Conservation (phyloP, 2,329 filamentous ascomycete species). For the Exophiala dermatitidis region DNA sequence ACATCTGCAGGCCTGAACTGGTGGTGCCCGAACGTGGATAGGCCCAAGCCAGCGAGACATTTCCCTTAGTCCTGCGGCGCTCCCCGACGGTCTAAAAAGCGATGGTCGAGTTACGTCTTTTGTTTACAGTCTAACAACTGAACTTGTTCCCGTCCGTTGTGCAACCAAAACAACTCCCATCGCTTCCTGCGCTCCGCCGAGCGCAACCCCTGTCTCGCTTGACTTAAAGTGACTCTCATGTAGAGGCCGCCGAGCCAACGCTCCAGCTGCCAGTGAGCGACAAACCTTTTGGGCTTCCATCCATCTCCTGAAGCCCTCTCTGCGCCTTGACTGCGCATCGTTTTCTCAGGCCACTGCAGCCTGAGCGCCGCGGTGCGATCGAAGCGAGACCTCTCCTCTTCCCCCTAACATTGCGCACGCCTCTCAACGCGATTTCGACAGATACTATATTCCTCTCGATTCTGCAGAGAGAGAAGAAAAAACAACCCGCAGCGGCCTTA, state of each 20-base stretch:
- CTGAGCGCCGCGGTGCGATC: too few relatives aligned
- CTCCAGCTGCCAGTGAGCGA: too few relatives aligned
- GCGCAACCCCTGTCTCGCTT: neutral
- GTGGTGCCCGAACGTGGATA: neutral
- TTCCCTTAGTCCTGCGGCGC: neutral
- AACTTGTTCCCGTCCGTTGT: neutral
- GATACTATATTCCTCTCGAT: too few relatives aligned
- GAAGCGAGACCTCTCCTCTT: too few relatives aligned
- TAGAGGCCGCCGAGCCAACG: neutral
- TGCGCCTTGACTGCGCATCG: too few relatives aligned
- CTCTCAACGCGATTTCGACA: too few relatives aligned
- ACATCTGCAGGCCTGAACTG: neutral
- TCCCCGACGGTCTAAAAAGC: neutral
- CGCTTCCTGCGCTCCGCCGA: too few relatives aligned
- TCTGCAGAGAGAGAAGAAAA: neutral
- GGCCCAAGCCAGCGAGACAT: neutral
- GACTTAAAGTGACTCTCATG: neutral
- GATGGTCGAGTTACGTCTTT: constrained; percentile 1
- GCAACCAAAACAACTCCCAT: neutral
- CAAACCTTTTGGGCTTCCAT: too few relatives aligned
- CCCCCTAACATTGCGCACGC: too few relatives aligned
- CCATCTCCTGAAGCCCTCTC: too few relatives aligned
- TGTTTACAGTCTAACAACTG: neutral
- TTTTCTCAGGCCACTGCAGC: too few relatives aligned
- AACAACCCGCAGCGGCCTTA: neutral